Evolutionary conservation across 2,329 filamentous ascomycete genomes (phyloP), one percentile per base, ranked within the genome.

Genomic region (Exserohilum turcica): DNA sequence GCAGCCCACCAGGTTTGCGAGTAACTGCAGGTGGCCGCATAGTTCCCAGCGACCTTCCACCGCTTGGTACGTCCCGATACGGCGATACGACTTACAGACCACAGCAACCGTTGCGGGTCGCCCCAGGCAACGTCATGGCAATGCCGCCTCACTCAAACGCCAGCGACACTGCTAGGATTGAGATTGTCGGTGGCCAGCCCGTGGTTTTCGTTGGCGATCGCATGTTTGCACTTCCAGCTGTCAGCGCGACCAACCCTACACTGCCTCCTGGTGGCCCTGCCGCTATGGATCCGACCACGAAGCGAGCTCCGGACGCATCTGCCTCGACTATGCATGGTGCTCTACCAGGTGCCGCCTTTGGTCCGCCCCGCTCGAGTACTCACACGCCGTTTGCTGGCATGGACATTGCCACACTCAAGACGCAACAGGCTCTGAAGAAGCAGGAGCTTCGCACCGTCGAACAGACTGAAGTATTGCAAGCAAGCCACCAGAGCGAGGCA

Each of bases 1-100:
- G 79, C 48, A 81, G 79, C 32, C 79, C 79, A 31, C 77, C 77
- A 18, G 78, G 79, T 52, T 68, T 81, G 49, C 77, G 79, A 51
- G 79, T 82, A 37, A 82, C 79, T 43, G 79, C 79, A 56, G 79
- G 79, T 33, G 79, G 79, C n/a, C 76, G 79, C 15, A 77, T 82
- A 55, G 79, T 82, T n/a, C 79, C 79, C 12, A 79, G 74, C 45
- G 79, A 76, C 53, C 64, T 74, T 43, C 66, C 66, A 37, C 68
- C 66, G n/a, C 58, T 75, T 21, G 60, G 61, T 37, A 67, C 63
- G 46, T 56, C 66, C 16, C 66, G 69, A 48, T 71, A 67, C 53
- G 63, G 59, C 49, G 67, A 71, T 63, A 70, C 63, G 54, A 62
- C 59, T 42, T 65, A 67, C 60, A 70, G 64, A 40, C 54, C 64